phyloP scores from a whole-genome alignment of 176 grass and related monocot species.

The Miscanthus lutarioriparius region DNA sequence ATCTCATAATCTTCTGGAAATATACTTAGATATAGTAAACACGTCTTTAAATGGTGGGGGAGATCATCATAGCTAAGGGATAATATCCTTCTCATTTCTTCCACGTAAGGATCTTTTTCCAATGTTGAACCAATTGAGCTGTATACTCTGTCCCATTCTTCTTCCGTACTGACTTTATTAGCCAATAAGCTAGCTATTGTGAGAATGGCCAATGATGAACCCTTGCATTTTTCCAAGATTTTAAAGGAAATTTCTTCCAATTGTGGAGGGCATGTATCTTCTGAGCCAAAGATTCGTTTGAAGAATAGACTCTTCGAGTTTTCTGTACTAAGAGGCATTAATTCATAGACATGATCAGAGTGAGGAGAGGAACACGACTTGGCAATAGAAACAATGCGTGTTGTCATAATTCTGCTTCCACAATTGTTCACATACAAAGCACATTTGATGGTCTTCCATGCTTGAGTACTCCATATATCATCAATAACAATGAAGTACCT shows the following conservation, averaged over 20 bases:
- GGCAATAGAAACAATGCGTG: constrained; percentile 19
- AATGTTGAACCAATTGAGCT: constrained; percentile 17
- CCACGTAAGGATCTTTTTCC: neutral
- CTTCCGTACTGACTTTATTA: constrained; percentile 19
- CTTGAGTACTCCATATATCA: constrained; percentile 29
- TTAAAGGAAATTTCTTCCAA: constrained; percentile 1
- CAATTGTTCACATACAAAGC: constrained; percentile 10
- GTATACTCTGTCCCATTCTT: constrained; percentile 26
- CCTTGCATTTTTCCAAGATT: constrained; percentile 26
- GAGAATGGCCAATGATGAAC: constrained; percentile 23
- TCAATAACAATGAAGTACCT: constrained; percentile 36
- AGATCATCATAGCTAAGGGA: constrained; percentile 46
- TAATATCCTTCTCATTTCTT: constrained; percentile 39
- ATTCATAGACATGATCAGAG: constrained; percentile 24
- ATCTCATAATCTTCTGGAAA: constrained; percentile 46
- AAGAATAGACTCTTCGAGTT: constrained; percentile 9
- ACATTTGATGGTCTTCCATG: constrained; percentile 24
- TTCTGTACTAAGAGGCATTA: constrained; percentile 15
- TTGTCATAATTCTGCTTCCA: constrained; percentile 32
- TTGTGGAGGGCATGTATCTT: constrained; percentile 6
- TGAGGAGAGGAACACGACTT: constrained; percentile 23
- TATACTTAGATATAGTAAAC: constrained; percentile 47
- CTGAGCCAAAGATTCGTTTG: constrained; percentile 23
- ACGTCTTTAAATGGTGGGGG: constrained; percentile 43
- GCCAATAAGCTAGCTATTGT: constrained; percentile 25